A percentile compares a stretch with the other conserved stretches of the same genome.
These are phyloP conservation scores for Phoenix roebelenii DNA, from an alignment of 176 grass and related monocot genomes.

Conservation along the genomic window DNA sequence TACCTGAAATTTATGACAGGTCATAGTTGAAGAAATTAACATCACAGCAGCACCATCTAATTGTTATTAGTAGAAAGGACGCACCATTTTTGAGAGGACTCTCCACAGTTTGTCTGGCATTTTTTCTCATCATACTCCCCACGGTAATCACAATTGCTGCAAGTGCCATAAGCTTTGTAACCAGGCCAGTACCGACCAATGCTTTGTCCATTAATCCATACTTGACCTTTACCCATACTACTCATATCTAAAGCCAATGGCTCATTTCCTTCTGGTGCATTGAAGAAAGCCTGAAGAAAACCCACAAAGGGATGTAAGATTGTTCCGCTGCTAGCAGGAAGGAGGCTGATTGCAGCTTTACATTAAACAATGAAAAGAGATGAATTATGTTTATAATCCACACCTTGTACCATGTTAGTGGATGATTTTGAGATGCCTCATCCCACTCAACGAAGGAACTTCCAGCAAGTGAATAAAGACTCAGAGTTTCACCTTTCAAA, in stretches of 20 bases:
- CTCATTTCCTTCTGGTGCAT: slow-evolving; percentile 73
- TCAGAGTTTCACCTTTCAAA: slow-evolving; percentile 76
- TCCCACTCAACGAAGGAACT: slow-evolving; percentile 89
- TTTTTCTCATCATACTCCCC: slow-evolving; percentile 73
- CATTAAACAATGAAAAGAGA: too few species aligned
- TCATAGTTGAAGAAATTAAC: slow-evolving; percentile 5
- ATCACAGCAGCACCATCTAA: neutral
- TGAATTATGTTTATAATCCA: neutral
- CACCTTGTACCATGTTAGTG: slow-evolving; percentile 95
- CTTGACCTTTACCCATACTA: slow-evolving; percentile 95
- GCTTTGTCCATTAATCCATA: slow-evolving; percentile 93
- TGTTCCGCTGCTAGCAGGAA: too few species aligned
- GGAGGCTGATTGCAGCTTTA: too few species aligned
- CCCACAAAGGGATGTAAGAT: too few species aligned
- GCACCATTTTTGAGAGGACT: slow-evolving; percentile 91
- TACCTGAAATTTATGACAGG: slow-evolving; percentile 45
- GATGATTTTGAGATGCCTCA: slow-evolving; percentile 65
- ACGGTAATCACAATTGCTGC: slow-evolving; percentile 64
- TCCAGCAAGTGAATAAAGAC: slow-evolving; percentile 73
- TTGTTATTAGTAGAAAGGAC: slow-evolving; percentile 1
- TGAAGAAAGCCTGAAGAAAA: slow-evolving; percentile 68
- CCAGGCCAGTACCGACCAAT: slow-evolving; percentile 89
- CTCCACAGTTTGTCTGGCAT: slow-evolving; percentile 86
- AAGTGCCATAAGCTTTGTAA: slow-evolving; percentile 64
- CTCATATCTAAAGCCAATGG: slow-evolving; percentile 95